These are phyloP conservation scores for Petunia secreta DNA, from an alignment of 257 asterid species.

Conservation along the genomic window DNA sequence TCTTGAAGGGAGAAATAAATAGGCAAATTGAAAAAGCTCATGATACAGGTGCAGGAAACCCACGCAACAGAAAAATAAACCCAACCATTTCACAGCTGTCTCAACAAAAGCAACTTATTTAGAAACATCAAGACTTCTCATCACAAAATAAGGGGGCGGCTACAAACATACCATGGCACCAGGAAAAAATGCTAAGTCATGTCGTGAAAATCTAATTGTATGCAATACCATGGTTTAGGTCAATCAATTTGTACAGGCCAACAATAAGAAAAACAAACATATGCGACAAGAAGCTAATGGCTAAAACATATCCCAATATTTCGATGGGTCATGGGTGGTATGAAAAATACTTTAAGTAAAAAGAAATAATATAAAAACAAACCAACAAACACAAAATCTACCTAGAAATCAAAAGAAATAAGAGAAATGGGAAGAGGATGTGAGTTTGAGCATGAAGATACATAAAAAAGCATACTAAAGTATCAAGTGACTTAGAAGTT, in stretches of 20 bases:
- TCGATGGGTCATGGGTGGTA: not conserved
- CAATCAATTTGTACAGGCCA: not conserved
- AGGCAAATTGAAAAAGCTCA: not conserved
- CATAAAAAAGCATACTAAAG: not conserved
- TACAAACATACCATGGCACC: not conserved
- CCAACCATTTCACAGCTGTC: not conserved
- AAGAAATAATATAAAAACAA: not conserved
- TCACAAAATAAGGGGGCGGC: not conserved
- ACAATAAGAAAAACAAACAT: conserved; percentile 3
- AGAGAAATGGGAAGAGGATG: not conserved
- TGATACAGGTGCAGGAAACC: not conserved
- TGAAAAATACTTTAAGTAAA: not conserved
- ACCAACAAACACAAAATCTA: not conserved
- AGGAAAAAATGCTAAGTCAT: not conserved
- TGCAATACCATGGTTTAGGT: not conserved
- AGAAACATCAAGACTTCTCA: not conserved
- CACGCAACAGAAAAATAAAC: conserved; percentile 14
- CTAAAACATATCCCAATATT: not conserved
- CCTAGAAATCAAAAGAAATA: not conserved
- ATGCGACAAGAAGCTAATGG: not conserved
- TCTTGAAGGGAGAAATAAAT: not conserved
- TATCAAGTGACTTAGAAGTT: not conserved
- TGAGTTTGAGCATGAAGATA: not conserved
- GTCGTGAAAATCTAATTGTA: not conserved
- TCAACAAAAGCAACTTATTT: not conserved